Evolutionary conservation across 768 basidiomycete species (phyloP), one percentile per base, ranked within the genome.

Genomic region (Phaeotremella skinneri): DNA sequence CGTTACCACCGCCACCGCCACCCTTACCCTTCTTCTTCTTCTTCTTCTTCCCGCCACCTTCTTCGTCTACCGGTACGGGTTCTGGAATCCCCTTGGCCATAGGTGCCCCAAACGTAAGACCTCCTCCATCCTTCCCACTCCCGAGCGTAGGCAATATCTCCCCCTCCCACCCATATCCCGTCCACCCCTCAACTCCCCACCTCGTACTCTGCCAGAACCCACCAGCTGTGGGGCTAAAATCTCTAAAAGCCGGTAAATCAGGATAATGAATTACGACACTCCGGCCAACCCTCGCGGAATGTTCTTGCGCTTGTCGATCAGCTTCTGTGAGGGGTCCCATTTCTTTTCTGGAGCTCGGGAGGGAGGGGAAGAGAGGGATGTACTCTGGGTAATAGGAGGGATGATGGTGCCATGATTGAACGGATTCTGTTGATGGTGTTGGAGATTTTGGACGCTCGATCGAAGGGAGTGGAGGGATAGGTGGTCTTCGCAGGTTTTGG

Each of bases 341-440:
- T 4, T 11, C 7, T 7, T 55, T 52, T 9, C 56, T 39, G 27
- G 30, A 26, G 45, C 26, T 29, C 6, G 30, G n/a, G 17, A 52
- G 27, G 4, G 30, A 4, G 21, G 62, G 61, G 52, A 49, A 49
- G 53, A 63, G 37, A 39, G 64, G 60, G 30, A 54, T 61, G 57
- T 69, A 72, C 31, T 61, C 61, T 30, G 67, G 70, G 52, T 64
- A 71, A 51, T 71, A 71, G n/a, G 67, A 63, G 23, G 57, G 34
- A 43, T 71, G 69, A 49, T 71, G 69, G 45, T 71, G 67, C 69
- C 69, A 71, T 34, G 67, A 61, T 25, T 26, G 20, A 27, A 47
- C 49, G 26, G 59, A 50, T 21, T 16, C 51, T 25, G 55, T 49
- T 2, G 63, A 56, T 23, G 27, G 52, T 23, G 37, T 47, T 1